Evolutionary conservation across 306 rosid species (phyloP).

Genomic region (Hylodesmum podocarpum): DNA sequence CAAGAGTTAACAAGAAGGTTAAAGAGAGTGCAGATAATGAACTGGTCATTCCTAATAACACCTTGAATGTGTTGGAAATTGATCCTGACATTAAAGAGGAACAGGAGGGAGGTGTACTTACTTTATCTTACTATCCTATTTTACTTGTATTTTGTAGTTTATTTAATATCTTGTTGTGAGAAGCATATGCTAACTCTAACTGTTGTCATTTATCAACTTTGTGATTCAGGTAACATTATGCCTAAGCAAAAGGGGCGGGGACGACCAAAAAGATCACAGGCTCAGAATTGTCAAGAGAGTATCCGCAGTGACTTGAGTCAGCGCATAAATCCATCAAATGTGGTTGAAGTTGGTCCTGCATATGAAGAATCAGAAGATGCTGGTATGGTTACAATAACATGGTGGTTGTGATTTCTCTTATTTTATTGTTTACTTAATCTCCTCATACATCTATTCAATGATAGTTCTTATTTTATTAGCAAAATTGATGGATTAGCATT

Average conservation of each 20-base stretch:
- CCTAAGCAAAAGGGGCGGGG: slow-evolving; percentile 30
- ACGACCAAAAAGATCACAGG: background rate
- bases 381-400: slow-evolving; percentile 2
- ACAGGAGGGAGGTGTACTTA: slow-evolving; percentile 29
- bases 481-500: background rate
- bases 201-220: background rate
- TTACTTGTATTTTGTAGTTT: background rate
- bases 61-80: background rate
- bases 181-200: background rate
- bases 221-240: slow-evolving; percentile 1
- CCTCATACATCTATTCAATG: background rate
- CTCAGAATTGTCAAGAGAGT: background rate
- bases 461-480: background rate
- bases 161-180: background rate
- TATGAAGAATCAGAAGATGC: slow-evolving; percentile 12
- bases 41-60: background rate
- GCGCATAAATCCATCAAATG: background rate
- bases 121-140: background rate
- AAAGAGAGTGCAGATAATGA: slow-evolving; percentile 2
- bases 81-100: slow-evolving; percentile 8
- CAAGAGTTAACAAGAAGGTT: background rate
- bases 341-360: background rate
- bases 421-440: background rate
- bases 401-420: background rate
- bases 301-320: background rate